Base-by-base conservation (phyloP, 371 early-diverging fungal genomes). In the Circinella minor region DNA sequence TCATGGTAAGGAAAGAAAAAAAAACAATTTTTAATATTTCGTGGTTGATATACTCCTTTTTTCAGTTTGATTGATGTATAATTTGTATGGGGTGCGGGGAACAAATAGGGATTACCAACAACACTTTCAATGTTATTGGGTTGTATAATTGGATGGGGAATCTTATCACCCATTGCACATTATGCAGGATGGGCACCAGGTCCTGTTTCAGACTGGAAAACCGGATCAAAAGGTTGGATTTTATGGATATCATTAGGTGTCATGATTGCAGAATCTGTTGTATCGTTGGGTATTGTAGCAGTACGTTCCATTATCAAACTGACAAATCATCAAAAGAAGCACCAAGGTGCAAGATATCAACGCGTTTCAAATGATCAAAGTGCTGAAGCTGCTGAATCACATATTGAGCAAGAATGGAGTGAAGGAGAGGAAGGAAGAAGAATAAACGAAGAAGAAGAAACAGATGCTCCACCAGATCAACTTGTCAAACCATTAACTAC, bases 171-270 rank as follows among this genome's bases (percentile, higher is more conserved):
- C 0, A 36, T 91, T 4, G 91, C 91, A 0, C 86, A 86, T 55
- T 79, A 81, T 65, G 81, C 84, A 9, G 89, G 90, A 14, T 94
- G 94, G 94, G 93, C 93, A 6, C 87, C 89, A 0, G 94, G 94
- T 1, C 86, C 88, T 1, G 88, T 94, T 10, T 73, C 82, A 55
- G 92, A 92, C 65, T 90, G 91, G 87, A 90, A 90, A 51, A 78
- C 72, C 0, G 93, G 94, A 9, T 87, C 91, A 6, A 86, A 89
- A 48, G 93, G 94, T 10, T 94, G 94, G 94, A 94, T 94, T 65
- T 76, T 93, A 36, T 94, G 94, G 93, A 84, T 93, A n/a, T 92
- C 92, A 3, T 80, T 92, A 17, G 92, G 91, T 11, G 90, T 94
- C 17, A 93, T 94, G 93, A 89, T 94, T 71, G 87, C 92, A 6